Evolutionary conservation across 208 protist genomes (phyloP), one percentile per base, ranked within the genome.

Genomic region (Leishmania lainsoni): DNA sequence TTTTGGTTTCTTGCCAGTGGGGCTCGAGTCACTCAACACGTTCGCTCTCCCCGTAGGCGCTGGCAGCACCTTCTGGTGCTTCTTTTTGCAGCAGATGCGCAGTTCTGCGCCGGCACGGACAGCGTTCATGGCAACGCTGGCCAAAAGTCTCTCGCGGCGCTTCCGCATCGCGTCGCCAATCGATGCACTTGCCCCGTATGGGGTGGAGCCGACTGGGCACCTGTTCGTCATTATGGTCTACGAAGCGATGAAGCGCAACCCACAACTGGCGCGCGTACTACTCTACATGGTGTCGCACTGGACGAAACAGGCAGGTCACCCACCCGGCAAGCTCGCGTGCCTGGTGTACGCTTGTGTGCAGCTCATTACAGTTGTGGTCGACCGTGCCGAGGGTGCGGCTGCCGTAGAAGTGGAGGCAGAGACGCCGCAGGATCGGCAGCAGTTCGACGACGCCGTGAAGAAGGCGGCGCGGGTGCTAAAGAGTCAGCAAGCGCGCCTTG

Each of bases 141-240:
- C 92, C 51, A 93, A 93, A 81, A 94, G 89, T 69, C 91, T 98
- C 12, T 85, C 93, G 26, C 83, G 88, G 5, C 93, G 95, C 76
- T 98, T 98, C 83, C 92, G 95, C 69, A 89, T 98, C 20, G 87
- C 91, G 8, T 85, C 87, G 10, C 95, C 95, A 0, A 91, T 86
- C 5, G 89, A 94, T n/a, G 93, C 91, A 39, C 69, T 98, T 14
- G 73, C 84, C 68, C 71, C 86, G 51, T 82, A 87, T 80, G 93
- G 91, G 48, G 75, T 79, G 26, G 91, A 90, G 72, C 81, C 85
- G 26, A 97, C 93, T 32, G 92, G 88, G 26, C 91, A 94, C 69
- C 74, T 96, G 39, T 98, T 98, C 80, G 82, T 90, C 9, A 91
- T 98, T 48, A 95, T 96, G 92, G 86, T 94, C 79, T 98, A 95